phyloP scores from a whole-genome alignment of 2,329 filamentous ascomycete species.

The Gnomoniopsis smithogilvyi region DNA sequence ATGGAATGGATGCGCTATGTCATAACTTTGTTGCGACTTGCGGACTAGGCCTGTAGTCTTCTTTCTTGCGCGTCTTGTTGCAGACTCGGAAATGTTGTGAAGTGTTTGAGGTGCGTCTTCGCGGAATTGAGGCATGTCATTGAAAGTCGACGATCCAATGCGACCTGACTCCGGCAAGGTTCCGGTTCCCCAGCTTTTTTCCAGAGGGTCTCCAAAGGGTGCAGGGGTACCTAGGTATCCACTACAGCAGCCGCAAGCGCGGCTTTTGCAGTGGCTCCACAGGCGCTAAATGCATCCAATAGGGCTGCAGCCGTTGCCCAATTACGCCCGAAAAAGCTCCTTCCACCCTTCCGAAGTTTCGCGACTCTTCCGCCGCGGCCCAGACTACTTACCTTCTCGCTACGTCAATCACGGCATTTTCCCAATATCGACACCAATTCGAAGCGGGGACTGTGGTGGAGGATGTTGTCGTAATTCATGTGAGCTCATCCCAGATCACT shows the following conservation, averaged over 20 bases:
- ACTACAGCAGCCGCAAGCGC: background rate
- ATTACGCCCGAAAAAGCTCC: background rate
- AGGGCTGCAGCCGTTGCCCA: slow-evolving; percentile 1
- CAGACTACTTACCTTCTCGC: no score
- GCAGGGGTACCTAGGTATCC: background rate
- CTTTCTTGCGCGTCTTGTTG: background rate
- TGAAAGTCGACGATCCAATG: background rate
- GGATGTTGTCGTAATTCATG: background rate
- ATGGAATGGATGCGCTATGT: background rate
- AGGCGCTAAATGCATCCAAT: slow-evolving; percentile 2
- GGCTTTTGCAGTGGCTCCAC: background rate
- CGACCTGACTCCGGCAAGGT: background rate
- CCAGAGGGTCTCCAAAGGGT: background rate
- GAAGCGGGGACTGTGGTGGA: background rate
- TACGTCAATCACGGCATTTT: background rate
- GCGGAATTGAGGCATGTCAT: background rate
- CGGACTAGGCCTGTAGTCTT: background rate
- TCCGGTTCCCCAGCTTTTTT: slow-evolving; percentile 13
- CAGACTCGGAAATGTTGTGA: background rate
- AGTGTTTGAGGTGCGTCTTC: background rate
- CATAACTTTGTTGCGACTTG: slow-evolving; percentile 2
- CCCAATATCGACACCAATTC: background rate
- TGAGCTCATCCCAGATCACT: background rate
- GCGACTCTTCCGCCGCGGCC: background rate
- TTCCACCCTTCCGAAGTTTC: background rate